Conservation (phyloP, 768 basidiomycete species). For the Chalciporus piperatus region DNA sequence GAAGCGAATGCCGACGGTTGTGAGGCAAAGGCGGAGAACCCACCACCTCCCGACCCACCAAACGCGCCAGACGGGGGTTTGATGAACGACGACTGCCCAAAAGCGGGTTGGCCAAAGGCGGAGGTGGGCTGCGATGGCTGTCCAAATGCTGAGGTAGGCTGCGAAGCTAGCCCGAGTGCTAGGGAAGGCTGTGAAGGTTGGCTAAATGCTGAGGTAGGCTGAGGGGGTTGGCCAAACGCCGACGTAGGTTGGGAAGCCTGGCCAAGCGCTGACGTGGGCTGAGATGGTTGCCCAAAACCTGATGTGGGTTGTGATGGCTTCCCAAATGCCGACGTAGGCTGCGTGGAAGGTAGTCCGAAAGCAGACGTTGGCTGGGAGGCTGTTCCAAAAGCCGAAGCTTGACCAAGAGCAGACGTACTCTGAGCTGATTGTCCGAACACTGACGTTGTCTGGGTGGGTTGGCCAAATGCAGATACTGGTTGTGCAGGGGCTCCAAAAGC, state of each 20-base stretch:
- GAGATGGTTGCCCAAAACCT: slow-evolving; percentile 29
- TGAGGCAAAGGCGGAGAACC: slow-evolving; percentile 52
- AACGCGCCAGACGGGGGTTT: slow-evolving; percentile 55
- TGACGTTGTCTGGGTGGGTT: slow-evolving; percentile 33
- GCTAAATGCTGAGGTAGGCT: slow-evolving; percentile 27
- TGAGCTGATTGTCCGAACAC: slow-evolving; percentile 36
- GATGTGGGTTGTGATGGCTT: slow-evolving; percentile 30
- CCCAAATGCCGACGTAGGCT: slow-evolving; percentile 35
- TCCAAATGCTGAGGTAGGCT: slow-evolving; percentile 29
- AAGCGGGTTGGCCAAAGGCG: slow-evolving; percentile 36
- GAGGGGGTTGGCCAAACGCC: slow-evolving; percentile 35
- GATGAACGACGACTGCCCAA: slow-evolving; percentile 41
- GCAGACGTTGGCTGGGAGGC: slow-evolving; percentile 26
- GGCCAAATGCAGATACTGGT: slow-evolving; percentile 37
- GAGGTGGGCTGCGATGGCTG: slow-evolving; percentile 27
- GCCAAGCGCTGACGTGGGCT: slow-evolving; percentile 26
- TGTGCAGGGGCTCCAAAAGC: slow-evolving; percentile 36
- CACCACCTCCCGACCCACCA: slow-evolving; percentile 39
- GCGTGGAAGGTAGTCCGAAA: slow-evolving; percentile 27
- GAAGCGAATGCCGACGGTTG: slow-evolving; percentile 43
- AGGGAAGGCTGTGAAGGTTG: slow-evolving; percentile 30
- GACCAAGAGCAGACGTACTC: slow-evolving; percentile 29
- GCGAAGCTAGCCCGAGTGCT: slow-evolving; percentile 37
- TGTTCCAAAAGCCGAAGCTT: slow-evolving; percentile 35
- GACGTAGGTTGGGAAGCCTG: slow-evolving; percentile 32